Percentiles rank a stretch among this genome's conserved stretches.
Conservation (phyloP, 768 basidiomycete genomes). For the Amanita brunnescens region DNA sequence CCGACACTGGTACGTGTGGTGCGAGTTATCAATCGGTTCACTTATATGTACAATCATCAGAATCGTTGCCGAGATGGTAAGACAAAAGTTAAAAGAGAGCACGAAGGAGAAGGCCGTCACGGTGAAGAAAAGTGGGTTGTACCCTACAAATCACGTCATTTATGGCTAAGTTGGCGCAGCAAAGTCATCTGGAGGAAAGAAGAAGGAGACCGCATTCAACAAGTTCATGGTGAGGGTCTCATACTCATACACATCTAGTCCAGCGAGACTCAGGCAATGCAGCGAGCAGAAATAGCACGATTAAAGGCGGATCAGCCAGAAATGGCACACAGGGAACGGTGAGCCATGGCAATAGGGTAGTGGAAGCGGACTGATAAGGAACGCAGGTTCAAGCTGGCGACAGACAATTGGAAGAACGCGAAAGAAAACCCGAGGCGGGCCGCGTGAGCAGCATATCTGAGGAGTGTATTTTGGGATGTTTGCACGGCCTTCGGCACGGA, state of each 20-base stretch:
- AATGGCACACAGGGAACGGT: conserved; percentile 70
- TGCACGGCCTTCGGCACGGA: not conserved
- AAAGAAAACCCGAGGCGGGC: conserved; percentile 54
- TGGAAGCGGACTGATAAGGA: not conserved
- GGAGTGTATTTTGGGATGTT: conserved; percentile 6
- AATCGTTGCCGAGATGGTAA: not conserved
- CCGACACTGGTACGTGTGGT: conserved; percentile 9
- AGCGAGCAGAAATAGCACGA: conserved; percentile 73
- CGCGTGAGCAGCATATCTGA: conserved; percentile 13
- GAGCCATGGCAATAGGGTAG: conserved; percentile 12
- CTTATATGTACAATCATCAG: not conserved
- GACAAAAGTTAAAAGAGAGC: conserved; percentile 9
- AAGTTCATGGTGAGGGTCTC: conserved; percentile 48
- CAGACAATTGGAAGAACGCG: conserved; percentile 70
- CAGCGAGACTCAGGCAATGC: not conserved
- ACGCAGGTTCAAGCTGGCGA: conserved; percentile 61
- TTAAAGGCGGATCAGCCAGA: conserved; percentile 71
- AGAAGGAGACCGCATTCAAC: conserved; percentile 67
- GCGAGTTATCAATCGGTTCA: not conserved
- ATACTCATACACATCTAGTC: not conserved
- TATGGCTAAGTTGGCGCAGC: conserved; percentile 17
- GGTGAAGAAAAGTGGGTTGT: conserved; percentile 46
- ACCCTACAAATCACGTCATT: not conserved
- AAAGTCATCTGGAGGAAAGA: conserved; percentile 49
- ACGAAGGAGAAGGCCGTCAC: conserved; percentile 24